These are phyloP conservation scores for Tremella fuciformis DNA, from an alignment of 768 basidiomycete species.

Conservation along the genomic window DNA sequence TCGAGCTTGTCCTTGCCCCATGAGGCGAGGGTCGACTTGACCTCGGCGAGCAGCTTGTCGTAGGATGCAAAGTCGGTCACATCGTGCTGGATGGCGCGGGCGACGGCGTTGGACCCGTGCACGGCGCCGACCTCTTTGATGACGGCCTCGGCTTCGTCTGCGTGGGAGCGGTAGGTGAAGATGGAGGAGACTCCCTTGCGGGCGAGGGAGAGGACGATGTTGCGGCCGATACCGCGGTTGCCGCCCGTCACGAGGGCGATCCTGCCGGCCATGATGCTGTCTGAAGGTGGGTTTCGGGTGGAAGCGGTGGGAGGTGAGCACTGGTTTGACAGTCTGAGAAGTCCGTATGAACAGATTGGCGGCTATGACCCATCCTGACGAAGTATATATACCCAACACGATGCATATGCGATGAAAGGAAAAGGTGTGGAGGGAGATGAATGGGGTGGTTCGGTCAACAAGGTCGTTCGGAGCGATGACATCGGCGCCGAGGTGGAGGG, in stretches of 20 bases:
- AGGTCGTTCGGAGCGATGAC: too few species aligned
- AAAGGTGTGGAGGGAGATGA: too few species aligned
- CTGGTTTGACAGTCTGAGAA: too few species aligned
- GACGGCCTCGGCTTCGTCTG: neutral
- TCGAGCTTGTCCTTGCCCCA: slow-evolving; percentile 1
- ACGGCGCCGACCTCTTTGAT: slow-evolving; percentile 2
- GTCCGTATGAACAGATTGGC: too few species aligned
- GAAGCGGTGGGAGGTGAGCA: too few species aligned
- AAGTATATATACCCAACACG: too few species aligned
- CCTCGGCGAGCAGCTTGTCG: neutral
- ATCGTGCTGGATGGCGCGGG: slow-evolving; percentile 6
- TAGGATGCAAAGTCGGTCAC: slow-evolving; percentile 6
- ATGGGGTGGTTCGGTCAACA: too few species aligned
- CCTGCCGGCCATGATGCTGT: neutral
- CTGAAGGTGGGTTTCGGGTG: too few species aligned
- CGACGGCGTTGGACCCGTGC: slow-evolving; percentile 1
- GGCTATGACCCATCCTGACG: too few species aligned
- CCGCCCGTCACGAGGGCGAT: slow-evolving; percentile 11
- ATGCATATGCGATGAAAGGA: too few species aligned
- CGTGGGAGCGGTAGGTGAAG: slow-evolving; percentile 10
- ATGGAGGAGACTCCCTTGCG: slow-evolving; percentile 3
- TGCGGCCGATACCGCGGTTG: slow-evolving; percentile 8
- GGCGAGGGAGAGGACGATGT: slow-evolving; percentile 9
- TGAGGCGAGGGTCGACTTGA: neutral
- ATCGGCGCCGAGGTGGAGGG: too few species aligned